Evolutionary conservation across 495 filamentous ascomycete genomes (phyloP).

Genomic region (Arthonia radiata): DNA sequence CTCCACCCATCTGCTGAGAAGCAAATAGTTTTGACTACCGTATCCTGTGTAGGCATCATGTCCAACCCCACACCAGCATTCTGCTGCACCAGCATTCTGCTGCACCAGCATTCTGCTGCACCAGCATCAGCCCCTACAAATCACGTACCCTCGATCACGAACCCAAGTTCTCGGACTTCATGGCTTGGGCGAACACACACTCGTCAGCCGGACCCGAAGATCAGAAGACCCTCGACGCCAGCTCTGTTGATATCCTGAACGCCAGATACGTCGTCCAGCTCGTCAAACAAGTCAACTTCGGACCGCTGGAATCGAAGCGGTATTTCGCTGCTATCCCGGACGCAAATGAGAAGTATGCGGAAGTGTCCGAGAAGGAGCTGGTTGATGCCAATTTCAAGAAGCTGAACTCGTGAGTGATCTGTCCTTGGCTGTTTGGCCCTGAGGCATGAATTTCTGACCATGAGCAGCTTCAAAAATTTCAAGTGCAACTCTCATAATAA

Average conservation of each 20-base stretch:
- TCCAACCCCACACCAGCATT: no score
- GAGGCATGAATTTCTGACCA: background rate
- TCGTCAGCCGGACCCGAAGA: no score
- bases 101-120: no score
- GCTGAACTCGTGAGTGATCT: constrained; percentile 13
- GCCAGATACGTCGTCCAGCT: constrained; percentile 11
- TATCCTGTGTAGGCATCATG: no score
- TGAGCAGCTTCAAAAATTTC: constrained; percentile 12
- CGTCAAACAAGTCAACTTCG: constrained; percentile 15
- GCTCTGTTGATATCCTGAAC: constrained; percentile 1
- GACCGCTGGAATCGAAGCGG: constrained; percentile 11
- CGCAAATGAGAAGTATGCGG: constrained; percentile 6
- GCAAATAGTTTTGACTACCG: no score
- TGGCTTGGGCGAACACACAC: constrained; percentile 10
- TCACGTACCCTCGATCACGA: constrained; percentile 6
- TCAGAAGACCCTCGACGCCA: constrained; percentile 1
- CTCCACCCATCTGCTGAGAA: no score
- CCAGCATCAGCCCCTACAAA: no score
- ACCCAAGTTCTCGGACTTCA: constrained; percentile 10
- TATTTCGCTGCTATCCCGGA: constrained; percentile 10
- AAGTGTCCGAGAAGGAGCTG: constrained; percentile 11
- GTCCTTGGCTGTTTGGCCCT: no score
- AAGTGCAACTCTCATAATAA: constrained; percentile 13
- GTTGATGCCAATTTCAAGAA: constrained; percentile 15
- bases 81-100: no score